Evolutionary conservation across 1,284 basidiomycete genomes (phyloP), one percentile per base, ranked within the genome.

Genomic region (Moniliophthora roreri): DNA sequence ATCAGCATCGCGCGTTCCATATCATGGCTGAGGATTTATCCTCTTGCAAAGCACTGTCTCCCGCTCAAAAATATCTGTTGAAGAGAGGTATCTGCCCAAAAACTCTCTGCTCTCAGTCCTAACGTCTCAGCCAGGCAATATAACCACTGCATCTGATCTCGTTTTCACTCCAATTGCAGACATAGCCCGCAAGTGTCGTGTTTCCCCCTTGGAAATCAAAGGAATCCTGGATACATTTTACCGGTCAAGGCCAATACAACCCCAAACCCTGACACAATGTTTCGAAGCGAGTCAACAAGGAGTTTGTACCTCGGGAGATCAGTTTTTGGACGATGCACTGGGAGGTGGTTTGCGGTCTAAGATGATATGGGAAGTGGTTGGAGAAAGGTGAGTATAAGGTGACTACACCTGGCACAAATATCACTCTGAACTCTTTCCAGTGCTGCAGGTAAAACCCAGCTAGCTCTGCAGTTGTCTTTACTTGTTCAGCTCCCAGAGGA

Each of bases 391-490:
- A 53, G 72, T 37, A 21, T 48, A 28, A 21, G n/a, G n/a, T n/a
- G n/a, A 48, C 52, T 47, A 35, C 34, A 21, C 38, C 24, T 10
- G 38, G 38, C 44, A 34, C 28, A 44, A 56, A 26, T 62, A 18
- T 26, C 41, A 28, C 47, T 20, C 60, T n/a, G 39, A 45, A 39
- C 53, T 51, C 13, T 56, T 45, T 45, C 15, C 61, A 95, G 93
- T 66, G 85, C 91, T 21, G 84, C 92, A 21, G 93, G 93, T 28
- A 96, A 96, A 70, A 93, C 91, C 1, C 92, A 95, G 62, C 70
- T 95, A 3, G 88, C 88, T 1, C 75, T 95, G 15, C 89, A 93
- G 59, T 75, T 92, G 4, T 85, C 90, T 3, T 71, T 95, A 21
- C 75, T 80, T 16, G 87, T 89, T 0, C 93, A 95, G 65, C 74